Conservation (phyloP, 2,329 filamentous ascomycete species). For the Fusarium praegraminearum region DNA sequence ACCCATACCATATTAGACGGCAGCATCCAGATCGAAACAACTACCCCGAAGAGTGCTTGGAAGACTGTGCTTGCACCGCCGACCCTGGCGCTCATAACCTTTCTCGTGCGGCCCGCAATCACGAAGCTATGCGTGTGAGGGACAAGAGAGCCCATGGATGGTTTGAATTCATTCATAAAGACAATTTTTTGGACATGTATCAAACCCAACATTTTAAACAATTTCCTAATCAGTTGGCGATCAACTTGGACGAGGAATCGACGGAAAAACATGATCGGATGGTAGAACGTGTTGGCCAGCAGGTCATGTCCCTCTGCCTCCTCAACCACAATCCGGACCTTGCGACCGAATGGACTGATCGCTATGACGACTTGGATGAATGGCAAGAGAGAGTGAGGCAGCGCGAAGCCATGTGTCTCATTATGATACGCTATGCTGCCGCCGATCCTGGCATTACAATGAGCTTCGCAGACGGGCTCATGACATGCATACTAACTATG, state of each 20-base stretch:
- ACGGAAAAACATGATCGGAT: not conserved
- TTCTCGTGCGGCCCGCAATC: constrained; percentile 21
- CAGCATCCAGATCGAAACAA: not conserved
- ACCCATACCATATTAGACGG: not conserved
- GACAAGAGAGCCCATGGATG: not conserved
- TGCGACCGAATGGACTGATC: not conserved
- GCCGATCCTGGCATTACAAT: constrained; percentile 25
- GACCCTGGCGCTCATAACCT: constrained; percentile 29
- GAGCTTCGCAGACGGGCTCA: constrained; percentile 20
- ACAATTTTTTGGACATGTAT: not conserved
- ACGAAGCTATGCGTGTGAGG: constrained; percentile 9
- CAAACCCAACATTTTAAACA: not conserved
- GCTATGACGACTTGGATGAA: not conserved
- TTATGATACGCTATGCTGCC: constrained; percentile 11
- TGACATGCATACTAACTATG: constrained; percentile 17
- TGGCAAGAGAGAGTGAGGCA: not conserved
- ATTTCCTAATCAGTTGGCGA: constrained; percentile 11
- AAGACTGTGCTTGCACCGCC: constrained; percentile 9
- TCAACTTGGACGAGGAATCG: constrained; percentile 5
- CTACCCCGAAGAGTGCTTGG: not conserved
- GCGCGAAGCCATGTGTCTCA: not conserved
- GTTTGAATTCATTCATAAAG: not conserved
- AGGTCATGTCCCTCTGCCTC: constrained; percentile 2
- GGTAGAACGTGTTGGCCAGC: not conserved
- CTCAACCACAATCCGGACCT: not conserved